Evolutionary conservation across 1,139 yeast genomes (phyloP), one percentile per base, ranked within the genome.

Genomic region (Hyphopichia buzzinii): DNA sequence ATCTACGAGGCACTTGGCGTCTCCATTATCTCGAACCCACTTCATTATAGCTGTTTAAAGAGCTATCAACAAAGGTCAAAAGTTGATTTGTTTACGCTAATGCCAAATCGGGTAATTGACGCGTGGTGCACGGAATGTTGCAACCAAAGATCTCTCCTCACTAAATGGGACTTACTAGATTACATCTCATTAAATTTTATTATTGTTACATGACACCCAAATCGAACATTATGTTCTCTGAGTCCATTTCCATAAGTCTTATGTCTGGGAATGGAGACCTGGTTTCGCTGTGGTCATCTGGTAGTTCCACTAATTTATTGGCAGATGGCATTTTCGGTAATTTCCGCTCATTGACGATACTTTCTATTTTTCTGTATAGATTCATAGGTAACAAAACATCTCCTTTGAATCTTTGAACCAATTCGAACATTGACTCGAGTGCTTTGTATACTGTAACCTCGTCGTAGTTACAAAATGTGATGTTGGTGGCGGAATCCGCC

Each of bases 381-480:
- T 37, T 33, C 11, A 24, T 13, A 4, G 44, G 44, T 16, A 42
- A 31, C 2, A 35, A 33, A 2, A 37, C 35, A 22, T 42, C 44
- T n/a, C 41, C 36, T 22, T 40, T 39, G 23, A 42, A 40, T 26
- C 35, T 34, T 8, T 35, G 16, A 16, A 40, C 34, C 10, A 42
- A 26, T 10, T 28, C 30, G 28, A 42, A 40, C 3, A 42, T 33
- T n/a, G 39, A 36, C 16, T 26, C 22, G 17, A 39, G 23, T 10
- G 44, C 39, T 34, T 33, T 26, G 31, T 33, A 17, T 19, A 26
- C 30, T 8, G 38, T 22, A 14, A 26, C 14, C 17, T 25, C 30
- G 29, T 42, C 36, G 15, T 37, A 40, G 21, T 39, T 39, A 16
- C 34, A 40, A 12, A 36, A 33, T 16, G 40, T 39, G 11, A 41